A percentile compares a stretch with the other conserved stretches of the same genome.
Conservation (phyloP, 2,329 filamentous ascomycete species). For the Ceratocystis ficicola region DNA sequence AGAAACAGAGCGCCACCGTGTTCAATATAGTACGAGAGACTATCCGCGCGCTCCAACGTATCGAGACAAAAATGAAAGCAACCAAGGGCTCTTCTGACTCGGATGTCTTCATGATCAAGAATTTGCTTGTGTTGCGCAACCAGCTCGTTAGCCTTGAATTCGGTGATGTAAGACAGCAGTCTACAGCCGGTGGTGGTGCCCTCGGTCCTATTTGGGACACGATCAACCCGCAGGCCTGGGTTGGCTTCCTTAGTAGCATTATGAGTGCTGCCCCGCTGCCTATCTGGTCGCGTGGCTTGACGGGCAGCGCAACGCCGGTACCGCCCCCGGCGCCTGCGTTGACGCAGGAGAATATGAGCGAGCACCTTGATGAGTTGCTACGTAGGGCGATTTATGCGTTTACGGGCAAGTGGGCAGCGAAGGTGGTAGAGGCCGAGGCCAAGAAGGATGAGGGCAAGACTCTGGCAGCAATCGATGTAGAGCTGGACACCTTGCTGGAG, state of each 20-base stretch:
- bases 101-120: conserved; percentile 87
- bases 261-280: conserved; percentile 37
- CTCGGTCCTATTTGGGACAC: conserved; percentile 55
- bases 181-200: conserved; percentile 30
- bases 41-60: conserved; percentile 67
- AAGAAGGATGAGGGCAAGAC: conserved; percentile 39
- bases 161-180: conserved; percentile 48
- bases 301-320: conserved; percentile 30
- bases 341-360: conserved; percentile 47
- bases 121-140: conserved; percentile 88
- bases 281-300: conserved; percentile 33
- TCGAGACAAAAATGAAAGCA: conserved; percentile 56
- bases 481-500: conserved; percentile 45
- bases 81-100: conserved; percentile 53
- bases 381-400: conserved; percentile 52
- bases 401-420: conserved; percentile 46
- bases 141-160: conserved; percentile 95
- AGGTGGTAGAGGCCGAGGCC: conserved; percentile 39
- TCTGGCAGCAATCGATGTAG: conserved; percentile 42
- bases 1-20: conserved; percentile 43
- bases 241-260: conserved; percentile 47
- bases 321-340: conserved; percentile 23
- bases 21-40: conserved; percentile 77
- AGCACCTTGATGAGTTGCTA: conserved; percentile 51
- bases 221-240: conserved; percentile 44